Percentiles rank a stretch among this genome's conserved stretches.
These are phyloP conservation scores for Echinosophora koreensis DNA, from an alignment of 306 rosid genomes.

Conservation along the genomic window DNA sequence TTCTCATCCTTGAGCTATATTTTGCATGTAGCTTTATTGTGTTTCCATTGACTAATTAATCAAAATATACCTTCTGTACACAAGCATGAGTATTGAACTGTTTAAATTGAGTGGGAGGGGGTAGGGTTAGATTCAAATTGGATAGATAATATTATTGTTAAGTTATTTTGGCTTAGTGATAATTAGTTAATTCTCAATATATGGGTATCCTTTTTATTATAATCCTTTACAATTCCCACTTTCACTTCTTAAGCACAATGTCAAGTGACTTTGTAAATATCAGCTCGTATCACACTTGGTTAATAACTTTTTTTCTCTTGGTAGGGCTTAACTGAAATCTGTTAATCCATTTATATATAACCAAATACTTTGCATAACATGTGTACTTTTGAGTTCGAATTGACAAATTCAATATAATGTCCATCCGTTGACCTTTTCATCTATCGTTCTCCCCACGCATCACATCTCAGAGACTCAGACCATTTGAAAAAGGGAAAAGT, in stretches of 20 bases:
- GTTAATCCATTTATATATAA: too few relatives aligned
- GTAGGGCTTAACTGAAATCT: too few relatives aligned
- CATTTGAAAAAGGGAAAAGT: too few relatives aligned
- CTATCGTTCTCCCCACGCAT: not conserved
- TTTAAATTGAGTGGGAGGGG: too few relatives aligned
- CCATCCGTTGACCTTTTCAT: too few relatives aligned
- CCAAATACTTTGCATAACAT: too few relatives aligned
- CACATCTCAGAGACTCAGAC: not conserved
- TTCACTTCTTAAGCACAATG: not conserved
- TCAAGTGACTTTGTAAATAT: not conserved
- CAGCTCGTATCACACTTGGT: too few relatives aligned
- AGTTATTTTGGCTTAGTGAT: not conserved
- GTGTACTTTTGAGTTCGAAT: too few relatives aligned
- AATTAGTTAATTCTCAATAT: not conserved
- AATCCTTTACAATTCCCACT: not conserved
- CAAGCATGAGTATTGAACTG: not conserved
- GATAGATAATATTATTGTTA: not conserved
- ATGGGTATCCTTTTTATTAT: not conserved
- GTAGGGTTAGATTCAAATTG: not conserved
- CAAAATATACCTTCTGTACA: not conserved
- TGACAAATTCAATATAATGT: too few relatives aligned
- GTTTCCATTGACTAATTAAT: constrained; percentile 2
- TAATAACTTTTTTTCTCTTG: too few relatives aligned
- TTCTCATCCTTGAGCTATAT: constrained; percentile 33
- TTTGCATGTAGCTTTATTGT: not conserved